Evolutionary conservation across 805 yeast genomes (phyloP), one percentile per base, ranked within the genome.

Genomic region (Saturnispora serradocipensis): DNA sequence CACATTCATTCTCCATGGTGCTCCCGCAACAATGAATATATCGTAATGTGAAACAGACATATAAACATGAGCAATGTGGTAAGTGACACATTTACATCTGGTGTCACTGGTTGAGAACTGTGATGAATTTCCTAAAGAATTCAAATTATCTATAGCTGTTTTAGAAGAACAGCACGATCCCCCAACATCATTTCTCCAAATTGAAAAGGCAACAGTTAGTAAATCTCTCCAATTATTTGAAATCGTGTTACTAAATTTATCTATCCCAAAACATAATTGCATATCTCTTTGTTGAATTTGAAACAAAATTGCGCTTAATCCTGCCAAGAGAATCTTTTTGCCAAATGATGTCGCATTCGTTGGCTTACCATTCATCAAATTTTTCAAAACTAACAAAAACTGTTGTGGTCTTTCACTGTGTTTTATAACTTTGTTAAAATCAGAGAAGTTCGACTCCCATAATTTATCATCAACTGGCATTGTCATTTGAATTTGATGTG

Each of bases 1-100:
- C 35, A 82, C 88, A 59, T 79, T 85, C 82, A 85, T 82, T 59
- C 89, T 76, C 68, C 84, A 79, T 1, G 93, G 93, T 7, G 88
- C 86, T 1, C 96, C 96, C 2, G 90, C 83, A 64, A 73, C 83
- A 5, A 86, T 82, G 50, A 85, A 85, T 52, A 86, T 79, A 64
- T 88, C 95, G 64, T 85, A 82, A 56, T 86, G 88, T 51, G 86
- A 82, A 28, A 84, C 75, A 48, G 86, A 78, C 62, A 87, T 76
- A 44, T 81, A 77, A 15, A 86, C 78, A 61, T 85, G 90, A 0
- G 87, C 80, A 69, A 85, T 72, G 61, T 87, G 90, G 64, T 80
- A 84, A 49, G 82, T 77, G 0, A 88, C 82, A 53, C 80, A 75
- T 54, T 79, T 80, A 64, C 87, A 83, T 46, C 81, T 72, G 2